Percentiles rank a stretch among this genome's conserved stretches.
These are phyloP conservation scores for Diddensiella santjacobensis DNA, from an alignment of 805 yeast species.

Conservation along the genomic window DNA sequence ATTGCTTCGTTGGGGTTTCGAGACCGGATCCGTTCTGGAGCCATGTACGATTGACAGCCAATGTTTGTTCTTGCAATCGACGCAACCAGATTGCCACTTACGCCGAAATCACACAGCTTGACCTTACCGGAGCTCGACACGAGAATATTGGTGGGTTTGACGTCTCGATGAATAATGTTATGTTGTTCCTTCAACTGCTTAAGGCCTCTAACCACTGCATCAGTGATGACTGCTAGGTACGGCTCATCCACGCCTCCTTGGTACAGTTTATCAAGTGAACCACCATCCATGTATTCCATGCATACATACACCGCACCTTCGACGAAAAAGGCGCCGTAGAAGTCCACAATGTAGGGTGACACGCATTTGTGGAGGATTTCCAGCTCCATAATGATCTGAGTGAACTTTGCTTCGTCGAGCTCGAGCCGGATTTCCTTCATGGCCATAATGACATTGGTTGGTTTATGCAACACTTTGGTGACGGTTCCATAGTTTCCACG, in stretches of 20 bases:
- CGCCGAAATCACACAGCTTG: slow-evolving; percentile 94
- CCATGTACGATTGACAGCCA: slow-evolving; percentile 98
- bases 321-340: slow-evolving; percentile 94
- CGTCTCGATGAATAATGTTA: slow-evolving; percentile 93
- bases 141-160: slow-evolving; percentile 90
- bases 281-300: slow-evolving; percentile 97
- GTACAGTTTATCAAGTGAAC: slow-evolving; percentile 84
- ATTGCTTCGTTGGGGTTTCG: slow-evolving; percentile 30
- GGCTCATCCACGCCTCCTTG: slow-evolving; percentile 74
- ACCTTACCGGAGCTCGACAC: slow-evolving; percentile 81
- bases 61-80: slow-evolving; percentile 92
- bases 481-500: slow-evolving; percentile 97
- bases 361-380: slow-evolving; percentile 90
- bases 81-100: slow-evolving; percentile 90
- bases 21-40: slow-evolving; percentile 88
- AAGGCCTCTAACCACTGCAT: slow-evolving; percentile 75
- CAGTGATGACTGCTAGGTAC: slow-evolving; percentile 73
- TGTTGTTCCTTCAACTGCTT: slow-evolving; percentile 83
- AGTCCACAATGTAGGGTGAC: slow-evolving; percentile 89
- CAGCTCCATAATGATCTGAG: slow-evolving; percentile 93
- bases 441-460: slow-evolving; percentile 90
- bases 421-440: slow-evolving; percentile 95
- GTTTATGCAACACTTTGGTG: slow-evolving; percentile 86
- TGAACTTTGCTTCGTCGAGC: slow-evolving; percentile 87
- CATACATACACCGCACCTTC: slow-evolving; percentile 99